Evolutionary conservation across 2,329 filamentous ascomycete species (phyloP).

Genomic region (Akanthomyces dipterigenus): DNA sequence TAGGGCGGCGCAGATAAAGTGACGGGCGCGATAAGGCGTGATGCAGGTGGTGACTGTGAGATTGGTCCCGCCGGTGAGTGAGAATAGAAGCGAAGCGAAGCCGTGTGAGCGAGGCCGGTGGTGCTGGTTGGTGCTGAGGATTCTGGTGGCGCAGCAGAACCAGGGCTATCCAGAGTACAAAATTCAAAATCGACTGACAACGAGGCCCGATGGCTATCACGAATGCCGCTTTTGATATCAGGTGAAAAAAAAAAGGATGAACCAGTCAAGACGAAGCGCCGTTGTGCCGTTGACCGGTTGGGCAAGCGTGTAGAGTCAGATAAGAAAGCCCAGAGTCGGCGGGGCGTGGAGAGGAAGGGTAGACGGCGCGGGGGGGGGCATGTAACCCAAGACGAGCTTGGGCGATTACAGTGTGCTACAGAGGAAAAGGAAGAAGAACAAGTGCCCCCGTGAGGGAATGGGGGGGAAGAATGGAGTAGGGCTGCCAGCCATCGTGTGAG

Average conservation of each 20-base stretch:
- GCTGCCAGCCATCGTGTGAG: constrained; percentile 8
- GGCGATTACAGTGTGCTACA: constrained; percentile 7
- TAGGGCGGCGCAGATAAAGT: neutral
- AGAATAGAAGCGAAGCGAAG: neutral
- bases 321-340: constrained; percentile 9
- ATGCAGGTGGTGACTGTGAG: neutral
- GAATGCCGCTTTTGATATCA: neutral
- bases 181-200: neutral
- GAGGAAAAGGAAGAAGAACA: neutral
- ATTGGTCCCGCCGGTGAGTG: neutral
- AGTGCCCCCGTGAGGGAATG: neutral
- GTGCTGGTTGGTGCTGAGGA: neutral
- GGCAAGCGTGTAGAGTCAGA: constrained; percentile 4
- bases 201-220: neutral
- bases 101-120: neutral
- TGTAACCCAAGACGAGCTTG: constrained; percentile 19
- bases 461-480: constrained; percentile 2
- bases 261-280: constrained; percentile 1
- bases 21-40: neutral
- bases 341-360: constrained; percentile 14
- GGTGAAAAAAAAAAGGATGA: neutral
- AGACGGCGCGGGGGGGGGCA: constrained; percentile 14
- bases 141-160: neutral
- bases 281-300: constrained; percentile 3
- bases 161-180: neutral